Conservation (phyloP, 768 basidiomycete genomes). For the Auricularia heimuer region DNA sequence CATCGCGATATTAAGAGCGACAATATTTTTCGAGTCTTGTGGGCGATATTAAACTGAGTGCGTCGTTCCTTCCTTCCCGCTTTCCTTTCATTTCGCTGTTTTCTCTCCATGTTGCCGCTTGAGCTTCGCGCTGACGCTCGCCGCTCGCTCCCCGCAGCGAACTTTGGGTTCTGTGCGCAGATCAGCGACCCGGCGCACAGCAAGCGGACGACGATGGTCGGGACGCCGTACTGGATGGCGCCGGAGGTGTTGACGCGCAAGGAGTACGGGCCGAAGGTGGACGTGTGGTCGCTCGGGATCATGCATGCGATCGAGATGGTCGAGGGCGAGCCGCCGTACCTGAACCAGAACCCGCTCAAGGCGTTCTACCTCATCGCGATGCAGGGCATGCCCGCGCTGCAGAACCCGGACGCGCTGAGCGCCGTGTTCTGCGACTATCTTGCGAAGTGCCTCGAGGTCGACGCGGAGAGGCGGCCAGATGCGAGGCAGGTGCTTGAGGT, state of each 20-base stretch:
- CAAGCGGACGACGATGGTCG: constrained; percentile 97
- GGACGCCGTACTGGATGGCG: constrained; percentile 99
- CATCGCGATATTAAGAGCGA: constrained; percentile 99
- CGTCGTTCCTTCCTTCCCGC: constrained; percentile 24
- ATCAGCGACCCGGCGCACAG: constrained; percentile 82
- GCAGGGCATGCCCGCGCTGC: constrained; percentile 92
- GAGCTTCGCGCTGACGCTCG: too few relatives aligned
- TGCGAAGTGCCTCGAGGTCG: constrained; percentile 81
- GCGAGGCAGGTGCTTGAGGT: constrained; percentile 76
- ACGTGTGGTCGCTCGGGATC: constrained; percentile 94
- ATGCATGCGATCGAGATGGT: constrained; percentile 76
- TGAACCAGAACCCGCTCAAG: constrained; percentile 94
- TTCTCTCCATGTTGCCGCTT: too few relatives aligned
- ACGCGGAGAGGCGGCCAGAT: constrained; percentile 85
- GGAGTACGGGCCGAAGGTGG: constrained; percentile 97
- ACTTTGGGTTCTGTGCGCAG: constrained; percentile 96
- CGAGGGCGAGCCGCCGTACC: constrained; percentile 81
- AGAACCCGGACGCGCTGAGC: constrained; percentile 74
- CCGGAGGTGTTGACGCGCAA: constrained; percentile 96
- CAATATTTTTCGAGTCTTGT: constrained; percentile 88
- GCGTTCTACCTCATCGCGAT: constrained; percentile 97
- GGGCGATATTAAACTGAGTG: constrained; percentile 97
- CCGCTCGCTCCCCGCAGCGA: constrained; percentile 48
- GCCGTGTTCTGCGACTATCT: constrained; percentile 84
- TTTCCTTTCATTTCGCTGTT: too few relatives aligned